Base-by-base conservation (phyloP, 2,329 filamentous ascomycete species). In the Leptosphaerulina australis region DNA sequence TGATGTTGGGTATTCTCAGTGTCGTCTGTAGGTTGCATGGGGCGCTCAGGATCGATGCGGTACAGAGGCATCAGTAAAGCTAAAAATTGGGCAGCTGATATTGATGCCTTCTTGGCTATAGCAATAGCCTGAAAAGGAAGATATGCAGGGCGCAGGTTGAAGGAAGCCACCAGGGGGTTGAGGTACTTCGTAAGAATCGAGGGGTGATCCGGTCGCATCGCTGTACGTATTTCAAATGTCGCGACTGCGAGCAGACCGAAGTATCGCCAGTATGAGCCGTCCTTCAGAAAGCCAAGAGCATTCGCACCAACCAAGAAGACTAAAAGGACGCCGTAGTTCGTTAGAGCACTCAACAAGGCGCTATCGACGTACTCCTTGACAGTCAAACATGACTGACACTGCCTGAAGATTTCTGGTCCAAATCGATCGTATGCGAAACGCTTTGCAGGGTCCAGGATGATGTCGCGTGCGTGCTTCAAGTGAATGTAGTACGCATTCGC, bases 41-140 rank as follows among this genome's bases (percentile, higher is more conserved):
- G 52, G 14, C 57, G 58, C 24, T 60, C 59, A 1, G 66, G 60
- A 29, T 73, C 66, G 34, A 60, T 52, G 35, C 67, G 67, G 35
- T 70, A 73, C 4, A 73, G 60, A 1, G 69, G 69, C 48, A 71
- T 67, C 1, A 72, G 59, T 9, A 73, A 56, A 12, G 61, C 64
- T 20, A 73, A 60, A 29, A 72, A 72, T 31, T 72, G 67, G 2
- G 68, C 64, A 1, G 90, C 74, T 2, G 91, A 92, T 41, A 97
- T 77, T 12, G 86, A 84, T 17, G 90, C 76, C 68, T 90, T 90
- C 53, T 92, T 85, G 5, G 88, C 83, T 5, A 97, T 82, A 11
- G 81, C 76, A 49, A 97, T 81, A 60, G 88, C 78, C 74, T 99
- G 92, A 69, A 94, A 99, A 2, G 92, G 93, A 3, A 97, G 81